Evolutionary conservation across 2,329 filamentous ascomycete species (phyloP).

Genomic region (Aspergillus tubingensis): DNA sequence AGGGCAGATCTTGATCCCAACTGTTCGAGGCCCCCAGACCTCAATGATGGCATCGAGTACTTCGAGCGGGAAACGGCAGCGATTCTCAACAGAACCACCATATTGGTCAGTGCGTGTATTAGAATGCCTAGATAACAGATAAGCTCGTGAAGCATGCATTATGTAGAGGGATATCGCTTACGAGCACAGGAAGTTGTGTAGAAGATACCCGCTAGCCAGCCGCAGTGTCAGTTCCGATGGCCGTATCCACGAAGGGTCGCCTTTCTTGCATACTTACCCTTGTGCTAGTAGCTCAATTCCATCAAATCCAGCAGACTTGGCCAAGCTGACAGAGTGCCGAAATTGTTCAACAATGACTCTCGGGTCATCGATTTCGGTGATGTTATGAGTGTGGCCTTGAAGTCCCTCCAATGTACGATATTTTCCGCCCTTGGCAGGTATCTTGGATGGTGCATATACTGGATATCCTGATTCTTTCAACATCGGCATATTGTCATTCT

Average conservation of each 20-base stretch:
- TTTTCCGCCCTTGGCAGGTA: conserved; percentile 20
- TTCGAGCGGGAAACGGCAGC: conserved; percentile 35
- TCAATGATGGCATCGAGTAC: conserved; percentile 30
- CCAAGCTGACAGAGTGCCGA: conserved; percentile 9
- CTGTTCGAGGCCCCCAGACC: conserved; percentile 22
- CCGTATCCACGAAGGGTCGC: too few species aligned
- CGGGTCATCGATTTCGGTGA: conserved; percentile 16
- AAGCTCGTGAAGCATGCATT: neutral
- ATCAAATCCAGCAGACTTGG: conserved; percentile 21
- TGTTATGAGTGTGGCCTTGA: conserved; percentile 19
- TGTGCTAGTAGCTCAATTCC: conserved; percentile 17
- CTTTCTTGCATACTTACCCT: conserved; percentile 7
- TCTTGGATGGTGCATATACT: conserved; percentile 23
- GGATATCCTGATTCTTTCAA: conserved; percentile 18
- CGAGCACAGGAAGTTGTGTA: conserved; percentile 4
- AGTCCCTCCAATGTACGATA: conserved; percentile 20
- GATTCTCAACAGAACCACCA: conserved; percentile 34
- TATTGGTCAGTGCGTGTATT: conserved; percentile 36
- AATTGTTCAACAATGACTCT: conserved; percentile 16
- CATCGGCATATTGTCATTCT: conserved; percentile 26
- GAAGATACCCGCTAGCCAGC: neutral
- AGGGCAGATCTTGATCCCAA: conserved; percentile 33
- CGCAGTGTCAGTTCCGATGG: conserved; percentile 10
- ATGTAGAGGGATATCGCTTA: neutral
- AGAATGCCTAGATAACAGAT: neutral